A percentile compares a stretch with the other conserved stretches of the same genome.
Evolutionary conservation across 2,329 filamentous ascomycete genomes (phyloP).

Genomic region (Podosphaera fusca): DNA sequence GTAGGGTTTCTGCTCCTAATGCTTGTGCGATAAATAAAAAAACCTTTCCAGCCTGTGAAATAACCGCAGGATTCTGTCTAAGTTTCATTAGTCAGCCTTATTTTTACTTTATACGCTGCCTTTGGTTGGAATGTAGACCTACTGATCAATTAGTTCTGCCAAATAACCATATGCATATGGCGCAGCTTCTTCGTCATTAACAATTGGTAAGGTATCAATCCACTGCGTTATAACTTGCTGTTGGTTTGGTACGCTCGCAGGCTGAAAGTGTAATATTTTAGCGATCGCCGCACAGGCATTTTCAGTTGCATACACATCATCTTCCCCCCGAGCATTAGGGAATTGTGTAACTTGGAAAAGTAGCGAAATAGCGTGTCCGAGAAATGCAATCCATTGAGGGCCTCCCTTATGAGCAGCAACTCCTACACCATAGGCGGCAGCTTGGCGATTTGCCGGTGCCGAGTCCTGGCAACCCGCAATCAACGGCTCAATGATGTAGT

Average conservation of each 20-base stretch:
- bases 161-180: slow-evolving; percentile 90
- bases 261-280: slow-evolving; percentile 86
- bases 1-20: slow-evolving; percentile 72
- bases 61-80: slow-evolving; percentile 68
- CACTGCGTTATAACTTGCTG: slow-evolving; percentile 63
- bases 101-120: background rate
- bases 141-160: slow-evolving; percentile 82
- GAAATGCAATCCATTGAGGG: slow-evolving; percentile 65
- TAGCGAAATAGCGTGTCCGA: slow-evolving; percentile 53
- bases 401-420: slow-evolving; percentile 88
- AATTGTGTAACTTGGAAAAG: slow-evolving; percentile 71
- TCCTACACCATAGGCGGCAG: slow-evolving; percentile 85
- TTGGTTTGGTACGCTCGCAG: slow-evolving; percentile 48
- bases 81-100: slow-evolving; percentile 9
- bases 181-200: slow-evolving; percentile 90
- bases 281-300: slow-evolving; percentile 92
- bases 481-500: slow-evolving; percentile 69
- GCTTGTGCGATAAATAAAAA: slow-evolving; percentile 75
- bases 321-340: slow-evolving; percentile 63
- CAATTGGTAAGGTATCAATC: slow-evolving; percentile 75
- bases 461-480: slow-evolving; percentile 67
- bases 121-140: slow-evolving; percentile 22
- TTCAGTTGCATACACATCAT: slow-evolving; percentile 91
- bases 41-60: slow-evolving; percentile 53
- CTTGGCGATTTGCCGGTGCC: slow-evolving; percentile 81